Evolutionary conservation across 306 rosid genomes (phyloP).

Genomic region (Cucumis hystrix): DNA sequence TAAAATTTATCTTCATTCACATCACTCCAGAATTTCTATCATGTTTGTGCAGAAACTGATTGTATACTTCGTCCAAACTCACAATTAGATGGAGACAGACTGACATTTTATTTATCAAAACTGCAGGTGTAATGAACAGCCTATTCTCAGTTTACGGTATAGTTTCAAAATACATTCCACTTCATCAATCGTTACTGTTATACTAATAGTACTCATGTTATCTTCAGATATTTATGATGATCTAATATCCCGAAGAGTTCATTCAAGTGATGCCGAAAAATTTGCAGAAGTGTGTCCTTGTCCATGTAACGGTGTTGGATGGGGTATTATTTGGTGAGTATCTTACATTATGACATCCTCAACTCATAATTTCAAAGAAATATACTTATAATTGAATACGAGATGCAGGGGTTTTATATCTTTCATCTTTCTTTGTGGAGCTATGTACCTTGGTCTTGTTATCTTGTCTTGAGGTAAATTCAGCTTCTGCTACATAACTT

Average conservation of each 20-base stretch:
- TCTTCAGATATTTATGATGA: constrained; percentile 76
- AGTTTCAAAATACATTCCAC: neutral
- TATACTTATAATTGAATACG: neutral
- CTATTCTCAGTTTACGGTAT: constrained; percentile 92
- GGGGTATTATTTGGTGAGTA: constrained; percentile 93
- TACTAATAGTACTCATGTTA: neutral
- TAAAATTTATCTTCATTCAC: constrained; percentile 18
- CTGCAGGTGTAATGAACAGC: constrained; percentile 97
- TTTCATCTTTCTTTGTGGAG: constrained; percentile 22
- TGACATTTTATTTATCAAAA: constrained; percentile 14
- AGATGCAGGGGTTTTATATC: constrained; percentile 37
- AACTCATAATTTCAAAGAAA: neutral
- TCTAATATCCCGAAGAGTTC: constrained; percentile 78
- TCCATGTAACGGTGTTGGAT: constrained; percentile 75
- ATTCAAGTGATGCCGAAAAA: constrained; percentile 94
- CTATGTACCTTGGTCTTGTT: constrained; percentile 42
- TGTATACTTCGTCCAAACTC: constrained; percentile 6
- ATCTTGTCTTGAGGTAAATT: constrained; percentile 40
- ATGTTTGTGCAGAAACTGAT: neutral
- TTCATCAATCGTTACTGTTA: neutral
- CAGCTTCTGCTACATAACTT: neutral
- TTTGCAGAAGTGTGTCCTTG: constrained; percentile 95
- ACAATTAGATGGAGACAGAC: neutral
- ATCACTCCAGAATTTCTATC: neutral
- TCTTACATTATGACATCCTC: neutral